Evolutionary conservation across 2,329 filamentous ascomycete genomes (phyloP).

Genomic region (Pseudogymnoascus sp.): DNA sequence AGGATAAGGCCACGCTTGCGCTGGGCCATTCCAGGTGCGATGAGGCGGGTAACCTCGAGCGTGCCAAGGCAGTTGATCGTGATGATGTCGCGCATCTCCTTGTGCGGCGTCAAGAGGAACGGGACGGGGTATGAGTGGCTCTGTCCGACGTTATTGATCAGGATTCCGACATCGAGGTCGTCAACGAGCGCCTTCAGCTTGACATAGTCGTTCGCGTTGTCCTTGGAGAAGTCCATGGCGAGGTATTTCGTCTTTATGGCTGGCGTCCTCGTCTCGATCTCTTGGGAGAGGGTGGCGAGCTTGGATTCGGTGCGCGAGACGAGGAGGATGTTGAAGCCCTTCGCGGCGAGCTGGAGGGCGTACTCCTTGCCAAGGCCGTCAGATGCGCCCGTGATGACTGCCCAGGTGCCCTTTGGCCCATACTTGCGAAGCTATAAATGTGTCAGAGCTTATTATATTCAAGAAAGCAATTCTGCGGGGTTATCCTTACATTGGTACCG

Average conservation of each 20-base stretch:
- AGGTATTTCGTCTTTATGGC: constrained; percentile 64
- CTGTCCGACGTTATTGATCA: constrained; percentile 95
- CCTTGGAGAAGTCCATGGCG: constrained; percentile 84
- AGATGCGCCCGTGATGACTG: constrained; percentile 86
- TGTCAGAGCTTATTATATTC: neutral
- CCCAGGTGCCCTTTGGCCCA: constrained; percentile 87
- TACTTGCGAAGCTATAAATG: constrained; percentile 63
- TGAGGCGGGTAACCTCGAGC: constrained; percentile 74
- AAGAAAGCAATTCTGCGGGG: neutral
- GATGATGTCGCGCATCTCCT: constrained; percentile 83
- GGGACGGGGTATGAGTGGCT: constrained; percentile 89
- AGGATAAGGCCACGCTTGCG: constrained; percentile 82
- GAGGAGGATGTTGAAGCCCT: constrained; percentile 91
- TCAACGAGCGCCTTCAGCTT: constrained; percentile 58
- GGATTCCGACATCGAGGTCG: constrained; percentile 71
- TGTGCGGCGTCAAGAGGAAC: constrained; percentile 68
- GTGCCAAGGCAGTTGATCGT: constrained; percentile 93
- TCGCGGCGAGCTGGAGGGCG: constrained; percentile 76
- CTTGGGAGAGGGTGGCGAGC: constrained; percentile 64
- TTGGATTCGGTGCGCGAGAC: constrained; percentile 94
- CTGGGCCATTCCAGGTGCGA: constrained; percentile 75
- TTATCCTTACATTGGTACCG: constrained; percentile 47
- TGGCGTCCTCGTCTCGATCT: constrained; percentile 59
- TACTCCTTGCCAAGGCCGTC: constrained; percentile 97
- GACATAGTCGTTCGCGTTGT: constrained; percentile 72